Evolutionary conservation across 129 eudicot genomes (phyloP).

Genomic region (Flaveria linearis): DNA sequence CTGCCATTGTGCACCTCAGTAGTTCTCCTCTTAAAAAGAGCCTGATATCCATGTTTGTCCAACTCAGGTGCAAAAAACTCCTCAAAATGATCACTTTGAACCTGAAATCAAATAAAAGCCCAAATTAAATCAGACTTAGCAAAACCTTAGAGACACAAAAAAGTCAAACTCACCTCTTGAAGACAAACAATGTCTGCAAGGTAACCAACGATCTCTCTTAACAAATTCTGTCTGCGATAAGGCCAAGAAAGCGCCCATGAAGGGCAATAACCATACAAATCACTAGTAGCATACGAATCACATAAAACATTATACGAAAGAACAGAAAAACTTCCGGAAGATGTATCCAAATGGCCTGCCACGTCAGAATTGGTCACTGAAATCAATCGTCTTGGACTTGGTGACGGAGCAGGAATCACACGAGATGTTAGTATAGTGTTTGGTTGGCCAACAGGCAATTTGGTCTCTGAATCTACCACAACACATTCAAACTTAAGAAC

Average conservation of each 20-base stretch:
- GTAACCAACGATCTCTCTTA: constrained; percentile 94
- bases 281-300: constrained; percentile 78
- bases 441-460: constrained; percentile 58
- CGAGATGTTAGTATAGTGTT: constrained; percentile 64
- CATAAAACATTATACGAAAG: constrained; percentile 82
- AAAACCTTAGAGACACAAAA: background rate
- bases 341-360: constrained; percentile 61
- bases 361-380: constrained; percentile 77
- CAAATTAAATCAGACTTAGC: background rate
- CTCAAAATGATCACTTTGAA: constrained; percentile 91
- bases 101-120: constrained; percentile 44
- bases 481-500: constrained; percentile 90
- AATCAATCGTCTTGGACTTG: constrained; percentile 79
- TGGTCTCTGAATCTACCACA: constrained; percentile 79
- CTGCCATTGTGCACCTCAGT: constrained; percentile 65
- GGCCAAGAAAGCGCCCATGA: constrained; percentile 99
- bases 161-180: constrained; percentile 63
- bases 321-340: constrained; percentile 78
- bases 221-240: constrained; percentile 86
- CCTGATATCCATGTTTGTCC: constrained; percentile 96
- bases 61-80: constrained; percentile 92
- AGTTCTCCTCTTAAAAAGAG: constrained; percentile 80
- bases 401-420: constrained; percentile 97
- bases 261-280: constrained; percentile 87
- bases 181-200: constrained; percentile 96